Conservation (phyloP, 2,329 filamentous ascomycete species). For the Raffaelea ambrosiae region DNA sequence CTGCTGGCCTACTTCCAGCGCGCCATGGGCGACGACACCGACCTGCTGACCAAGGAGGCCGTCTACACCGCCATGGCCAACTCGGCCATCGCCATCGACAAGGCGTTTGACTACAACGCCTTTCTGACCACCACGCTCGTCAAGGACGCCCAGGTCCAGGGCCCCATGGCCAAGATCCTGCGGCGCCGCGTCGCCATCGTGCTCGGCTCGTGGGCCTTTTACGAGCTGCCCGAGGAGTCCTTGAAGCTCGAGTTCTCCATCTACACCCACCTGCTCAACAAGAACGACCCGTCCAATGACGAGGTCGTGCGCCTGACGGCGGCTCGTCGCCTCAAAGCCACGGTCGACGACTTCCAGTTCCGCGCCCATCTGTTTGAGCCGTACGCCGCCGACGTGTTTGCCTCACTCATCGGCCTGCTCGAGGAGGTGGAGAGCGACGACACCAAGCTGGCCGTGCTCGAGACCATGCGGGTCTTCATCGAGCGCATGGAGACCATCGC, state of each 20-base stretch:
- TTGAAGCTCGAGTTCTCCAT: constrained; percentile 76
- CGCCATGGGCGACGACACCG: constrained; percentile 55
- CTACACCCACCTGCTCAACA: constrained; percentile 76
- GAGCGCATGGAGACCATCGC: constrained; percentile 71
- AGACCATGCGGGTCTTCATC: constrained; percentile 75
- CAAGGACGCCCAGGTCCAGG: constrained; percentile 62
- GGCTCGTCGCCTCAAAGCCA: constrained; percentile 69
- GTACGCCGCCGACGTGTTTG: constrained; percentile 65
- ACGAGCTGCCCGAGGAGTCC: constrained; percentile 62
- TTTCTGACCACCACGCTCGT: constrained; percentile 70
- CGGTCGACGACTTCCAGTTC: constrained; percentile 82
- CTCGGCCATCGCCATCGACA: constrained; percentile 65
- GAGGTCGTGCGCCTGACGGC: constrained; percentile 87
- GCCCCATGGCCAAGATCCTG: constrained; percentile 65
- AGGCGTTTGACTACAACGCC: constrained; percentile 72
- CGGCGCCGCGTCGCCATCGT: constrained; percentile 82
- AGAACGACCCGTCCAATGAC: constrained; percentile 72
- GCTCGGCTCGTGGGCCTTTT: constrained; percentile 79
- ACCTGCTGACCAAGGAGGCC: constrained; percentile 83
- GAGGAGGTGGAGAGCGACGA: constrained; percentile 73
- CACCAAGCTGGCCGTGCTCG: constrained; percentile 82
- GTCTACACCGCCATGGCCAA: constrained; percentile 90
- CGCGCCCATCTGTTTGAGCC: constrained; percentile 64
- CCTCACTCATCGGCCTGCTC: constrained; percentile 67
- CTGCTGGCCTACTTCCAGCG: constrained; percentile 75